These are phyloP conservation scores for Rhizoclosmatium sp. DNA, from an alignment of 192 early-diverging fungal species.

Conservation along the genomic window DNA sequence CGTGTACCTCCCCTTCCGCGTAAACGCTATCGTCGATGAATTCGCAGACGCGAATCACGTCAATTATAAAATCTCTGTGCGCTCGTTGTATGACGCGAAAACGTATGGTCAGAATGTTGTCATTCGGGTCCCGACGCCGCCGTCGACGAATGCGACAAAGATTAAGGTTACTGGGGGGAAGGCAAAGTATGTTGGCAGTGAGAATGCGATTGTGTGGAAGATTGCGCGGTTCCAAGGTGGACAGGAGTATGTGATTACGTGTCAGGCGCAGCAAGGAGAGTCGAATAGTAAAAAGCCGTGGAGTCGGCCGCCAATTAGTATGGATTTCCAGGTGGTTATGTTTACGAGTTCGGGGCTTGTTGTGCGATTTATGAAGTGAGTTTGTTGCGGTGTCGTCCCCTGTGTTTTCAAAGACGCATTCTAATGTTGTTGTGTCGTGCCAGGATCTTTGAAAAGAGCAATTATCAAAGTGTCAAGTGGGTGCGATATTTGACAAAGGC, in stretches of 20 bases:
- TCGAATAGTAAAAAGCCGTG: constrained; percentile 88
- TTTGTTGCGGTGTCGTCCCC: neutral
- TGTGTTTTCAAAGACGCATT: neutral
- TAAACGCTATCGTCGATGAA: constrained; percentile 92
- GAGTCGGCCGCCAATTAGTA: constrained; percentile 93
- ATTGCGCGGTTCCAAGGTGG: constrained; percentile 92
- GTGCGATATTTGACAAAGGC: constrained; percentile 99
- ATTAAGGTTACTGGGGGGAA: constrained; percentile 83
- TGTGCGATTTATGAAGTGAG: constrained; percentile 92
- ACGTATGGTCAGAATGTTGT: constrained; percentile 89
- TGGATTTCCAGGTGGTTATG: constrained; percentile 96
- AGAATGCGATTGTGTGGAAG: constrained; percentile 96
- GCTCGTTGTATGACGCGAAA: constrained; percentile 89
- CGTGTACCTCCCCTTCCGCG: constrained; percentile 94
- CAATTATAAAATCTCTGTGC: constrained; percentile 90
- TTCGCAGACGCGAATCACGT: constrained; percentile 74
- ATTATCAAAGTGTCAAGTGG: constrained; percentile 98
- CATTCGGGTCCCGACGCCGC: constrained; percentile 89
- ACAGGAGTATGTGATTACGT: constrained; percentile 82
- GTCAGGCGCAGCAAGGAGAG: constrained; percentile 81
- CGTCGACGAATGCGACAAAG: constrained; percentile 84
- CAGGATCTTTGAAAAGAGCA: constrained; percentile 90
- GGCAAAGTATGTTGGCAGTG: constrained; percentile 94
- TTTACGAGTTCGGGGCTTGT: constrained; percentile 96
- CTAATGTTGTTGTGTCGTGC: neutral